These are phyloP conservation scores for Tuber brumale DNA, from an alignment of 495 filamentous ascomycete genomes.

Conservation along the genomic window DNA sequence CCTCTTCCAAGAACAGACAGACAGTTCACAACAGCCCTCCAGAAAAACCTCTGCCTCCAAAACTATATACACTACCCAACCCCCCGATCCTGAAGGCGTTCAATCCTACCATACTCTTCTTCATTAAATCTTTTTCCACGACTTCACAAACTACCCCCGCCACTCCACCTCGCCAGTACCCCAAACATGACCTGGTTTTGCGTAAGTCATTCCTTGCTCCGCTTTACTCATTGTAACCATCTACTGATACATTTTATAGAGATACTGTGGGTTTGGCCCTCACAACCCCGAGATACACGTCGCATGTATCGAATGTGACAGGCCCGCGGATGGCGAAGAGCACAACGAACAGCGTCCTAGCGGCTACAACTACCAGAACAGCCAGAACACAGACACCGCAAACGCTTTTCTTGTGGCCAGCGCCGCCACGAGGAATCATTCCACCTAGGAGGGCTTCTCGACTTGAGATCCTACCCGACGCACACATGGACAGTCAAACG, in stretches of 20 bases:
- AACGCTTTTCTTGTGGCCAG: neutral
- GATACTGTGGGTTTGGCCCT: conserved; percentile 20
- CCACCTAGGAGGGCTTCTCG: neutral
- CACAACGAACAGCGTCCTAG: neutral
- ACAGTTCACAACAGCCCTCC: neutral
- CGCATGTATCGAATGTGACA: conserved; percentile 24
- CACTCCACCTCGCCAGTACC: neutral
- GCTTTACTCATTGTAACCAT: neutral
- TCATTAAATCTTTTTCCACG: neutral
- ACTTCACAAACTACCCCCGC: neutral
- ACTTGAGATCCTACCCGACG: neutral
- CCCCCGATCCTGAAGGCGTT: neutral
- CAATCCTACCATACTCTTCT: neutral
- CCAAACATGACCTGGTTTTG: neutral
- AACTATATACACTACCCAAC: neutral
- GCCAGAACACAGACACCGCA: neutral
- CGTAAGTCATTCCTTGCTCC: neutral
- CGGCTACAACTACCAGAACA: neutral
- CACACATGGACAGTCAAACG: neutral
- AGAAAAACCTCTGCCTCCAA: neutral
- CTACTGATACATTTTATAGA: conserved; percentile 8
- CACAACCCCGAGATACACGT: conserved; percentile 10
- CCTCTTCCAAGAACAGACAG: neutral
- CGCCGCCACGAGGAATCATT: neutral
- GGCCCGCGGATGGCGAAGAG: too few species aligned